Evolutionary conservation across 208 protist genomes (phyloP), one percentile per base, ranked within the genome.

Genomic region (Leishmania tropica): DNA sequence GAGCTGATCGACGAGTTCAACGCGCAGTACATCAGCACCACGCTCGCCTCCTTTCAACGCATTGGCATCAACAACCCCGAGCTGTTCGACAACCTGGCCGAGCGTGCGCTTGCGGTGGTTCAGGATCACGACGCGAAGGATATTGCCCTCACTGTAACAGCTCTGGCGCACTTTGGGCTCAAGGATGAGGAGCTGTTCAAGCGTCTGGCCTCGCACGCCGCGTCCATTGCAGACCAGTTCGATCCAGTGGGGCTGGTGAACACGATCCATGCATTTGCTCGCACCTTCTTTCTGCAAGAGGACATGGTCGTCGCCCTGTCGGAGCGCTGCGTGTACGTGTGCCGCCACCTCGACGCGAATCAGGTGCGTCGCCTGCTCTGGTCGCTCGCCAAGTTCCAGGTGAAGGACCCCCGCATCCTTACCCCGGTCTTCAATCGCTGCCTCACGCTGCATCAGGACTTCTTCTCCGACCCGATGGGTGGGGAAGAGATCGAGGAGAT

Each of bases 41-140:
- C 95, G 24, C 91, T 98, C 62, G 82, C 89, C 72, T 91, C 95
- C 53, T 98, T 98, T 81, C 95, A 98, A 83, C 88, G 94, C 47
- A 98, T 98, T 79, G 93, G 93, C 56, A 98, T 98, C 85, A 97
- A 97, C 85, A 98, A 98, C 82, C 95, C 95, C 28, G 94, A 98
- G 84, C 89, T 98, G 15, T 98, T 98, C 67, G 95, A 98, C 80
- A 98, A 98, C 88, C 82, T 98, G 3, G 95, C 95, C 8, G 94
- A 98, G 92, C 91, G 95, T 56, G 92, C 95, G 45, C 83, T 98
- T 42, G 93, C 95, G 13, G 95, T 98, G 35, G 93, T 98, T 81
- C 91, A 94, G 80, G 95, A 98, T 80, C 94, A 98, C 86, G 95
- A 98, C 85, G 92, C 95, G 10, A 80, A 79, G 8, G 94, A 98